phyloP scores from a whole-genome alignment of 2,329 filamentous ascomycete species.

The Xylariaceae sp. region DNA sequence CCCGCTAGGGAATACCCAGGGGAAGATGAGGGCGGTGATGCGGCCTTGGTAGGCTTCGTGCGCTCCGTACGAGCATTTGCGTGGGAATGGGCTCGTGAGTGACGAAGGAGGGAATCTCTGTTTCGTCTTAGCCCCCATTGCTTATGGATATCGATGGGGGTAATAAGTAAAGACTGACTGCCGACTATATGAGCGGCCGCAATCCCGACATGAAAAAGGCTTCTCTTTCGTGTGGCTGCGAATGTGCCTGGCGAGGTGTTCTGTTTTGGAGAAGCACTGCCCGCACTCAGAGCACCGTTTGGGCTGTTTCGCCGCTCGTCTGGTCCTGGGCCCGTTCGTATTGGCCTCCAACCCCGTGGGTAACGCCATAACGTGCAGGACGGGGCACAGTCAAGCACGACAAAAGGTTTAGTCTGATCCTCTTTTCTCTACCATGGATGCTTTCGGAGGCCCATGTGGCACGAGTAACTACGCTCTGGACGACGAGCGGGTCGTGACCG shows the following conservation, averaged over 20 bases:
- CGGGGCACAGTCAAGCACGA: conserved; percentile 1
- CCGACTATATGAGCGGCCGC: conserved; percentile 15
- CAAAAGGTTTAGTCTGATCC: conserved; percentile 6
- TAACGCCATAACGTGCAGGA: conserved; percentile 9
- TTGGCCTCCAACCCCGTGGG: conserved; percentile 8
- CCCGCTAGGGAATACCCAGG: conserved; percentile 7
- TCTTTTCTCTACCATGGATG: neutral
- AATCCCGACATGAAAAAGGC: conserved; percentile 14
- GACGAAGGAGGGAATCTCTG: conserved; percentile 15
- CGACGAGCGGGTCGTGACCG: conserved; percentile 5
- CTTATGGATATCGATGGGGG: neutral
- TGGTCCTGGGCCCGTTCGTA: conserved; percentile 8
- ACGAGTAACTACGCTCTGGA: conserved; percentile 6
- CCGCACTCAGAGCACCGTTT: conserved; percentile 14
- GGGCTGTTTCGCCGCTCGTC: conserved; percentile 11
- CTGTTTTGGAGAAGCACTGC: conserved; percentile 16
- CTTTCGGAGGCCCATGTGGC: conserved; percentile 6
- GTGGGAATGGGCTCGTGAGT: conserved; percentile 12
- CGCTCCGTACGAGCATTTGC: conserved; percentile 5
- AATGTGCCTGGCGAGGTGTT: conserved; percentile 15
- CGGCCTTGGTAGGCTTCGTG: conserved; percentile 7
- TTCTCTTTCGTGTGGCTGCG: conserved; percentile 16
- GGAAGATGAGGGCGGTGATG: conserved; percentile 8
- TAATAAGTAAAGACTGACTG: conserved; percentile 8
- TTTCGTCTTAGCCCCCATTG: conserved; percentile 3